Evolutionary conservation across 345 rosid species (phyloP).

Genomic region (Moricandia moricandioides): DNA sequence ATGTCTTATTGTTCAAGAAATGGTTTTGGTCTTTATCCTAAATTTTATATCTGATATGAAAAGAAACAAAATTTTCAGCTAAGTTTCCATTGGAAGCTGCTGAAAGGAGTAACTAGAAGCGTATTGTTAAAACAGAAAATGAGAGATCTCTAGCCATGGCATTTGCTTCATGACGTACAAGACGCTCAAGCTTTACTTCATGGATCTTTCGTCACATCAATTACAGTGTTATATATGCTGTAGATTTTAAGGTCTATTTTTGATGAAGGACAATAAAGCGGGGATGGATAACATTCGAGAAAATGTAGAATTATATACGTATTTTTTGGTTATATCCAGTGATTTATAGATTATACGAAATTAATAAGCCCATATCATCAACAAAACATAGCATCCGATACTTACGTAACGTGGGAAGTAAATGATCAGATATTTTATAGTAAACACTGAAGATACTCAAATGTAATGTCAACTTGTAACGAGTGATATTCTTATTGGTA

Average conservation of each 20-base stretch:
- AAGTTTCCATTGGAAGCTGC: too few relatives aligned
- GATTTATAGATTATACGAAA: conserved; percentile 10
- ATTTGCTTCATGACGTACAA: conserved; percentile 97
- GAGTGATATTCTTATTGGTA: conserved; percentile 9
- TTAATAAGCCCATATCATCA: neutral
- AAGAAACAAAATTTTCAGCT: too few relatives aligned
- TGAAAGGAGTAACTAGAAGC: too few relatives aligned
- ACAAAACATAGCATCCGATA: neutral
- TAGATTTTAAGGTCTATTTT: conserved; percentile 45
- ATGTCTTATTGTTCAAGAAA: neutral
- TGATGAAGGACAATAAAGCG: neutral
- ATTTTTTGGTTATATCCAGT: neutral
- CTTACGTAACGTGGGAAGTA: neutral
- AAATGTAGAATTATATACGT: conserved; percentile 1
- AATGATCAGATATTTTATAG: neutral
- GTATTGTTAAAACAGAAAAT: conserved; percentile 62
- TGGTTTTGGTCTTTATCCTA: conserved; percentile 4
- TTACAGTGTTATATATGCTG: conserved; percentile 20
- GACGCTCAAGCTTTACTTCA: conserved; percentile 63
- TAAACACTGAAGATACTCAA: neutral
- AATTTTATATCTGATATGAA: too few relatives aligned
- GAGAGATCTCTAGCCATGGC: conserved; percentile 47
- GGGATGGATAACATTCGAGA: neutral
- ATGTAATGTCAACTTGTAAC: conserved; percentile 11
- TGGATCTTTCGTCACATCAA: conserved; percentile 39